Evolutionary conservation across 2,329 filamentous ascomycete species (phyloP), one percentile per base, ranked within the genome.

Genomic region (Acephala macrosclerotiorum): DNA sequence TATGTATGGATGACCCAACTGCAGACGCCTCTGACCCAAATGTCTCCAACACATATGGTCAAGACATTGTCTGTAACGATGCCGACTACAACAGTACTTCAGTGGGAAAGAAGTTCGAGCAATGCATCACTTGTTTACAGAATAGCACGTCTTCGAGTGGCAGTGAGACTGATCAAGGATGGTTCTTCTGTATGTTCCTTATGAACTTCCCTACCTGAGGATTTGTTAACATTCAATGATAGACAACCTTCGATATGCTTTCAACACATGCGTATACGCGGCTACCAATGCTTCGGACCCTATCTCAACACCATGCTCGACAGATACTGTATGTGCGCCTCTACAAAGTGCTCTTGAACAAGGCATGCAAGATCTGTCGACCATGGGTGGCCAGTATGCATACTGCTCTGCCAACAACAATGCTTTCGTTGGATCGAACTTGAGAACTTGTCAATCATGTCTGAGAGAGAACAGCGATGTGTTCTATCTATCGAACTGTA

Each of bases 1-100:
- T 81, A 1, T 88, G 85, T 63, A 71, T 84, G 4, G 79, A 83
- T 65, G 75, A 77, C 2, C 64, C 72, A 0, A 74, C 76, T 14
- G 73, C 71, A 11, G 75, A 83, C 64, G 61, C 72, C 0, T 70
- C 76, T 36, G 75, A 79, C 22, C 68, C 81, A 0, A 69, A 70
- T 1, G 70, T 75, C 4, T 81, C 83, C 0, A 78, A 71, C 3
- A 87, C 83, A 0, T 80, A 76, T 20, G 67, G 79, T 1, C 75
- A 77, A 0, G 85, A 88, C 18, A 80, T 88, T 4, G 68, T 70
- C 20, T 77, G 75, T 61, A 65, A 60, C 20, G 74, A 77, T 53
- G 42, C 40, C 4, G 45, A 71, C 45, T 77, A 73, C 45, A 47
- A 47, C 26, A 60, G n/a, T 6, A 75, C 68, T 26, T 29, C 63